These are phyloP conservation scores for Flaveria ramosissima DNA, from an alignment of 129 eudicot genomes.

Conservation along the genomic window DNA sequence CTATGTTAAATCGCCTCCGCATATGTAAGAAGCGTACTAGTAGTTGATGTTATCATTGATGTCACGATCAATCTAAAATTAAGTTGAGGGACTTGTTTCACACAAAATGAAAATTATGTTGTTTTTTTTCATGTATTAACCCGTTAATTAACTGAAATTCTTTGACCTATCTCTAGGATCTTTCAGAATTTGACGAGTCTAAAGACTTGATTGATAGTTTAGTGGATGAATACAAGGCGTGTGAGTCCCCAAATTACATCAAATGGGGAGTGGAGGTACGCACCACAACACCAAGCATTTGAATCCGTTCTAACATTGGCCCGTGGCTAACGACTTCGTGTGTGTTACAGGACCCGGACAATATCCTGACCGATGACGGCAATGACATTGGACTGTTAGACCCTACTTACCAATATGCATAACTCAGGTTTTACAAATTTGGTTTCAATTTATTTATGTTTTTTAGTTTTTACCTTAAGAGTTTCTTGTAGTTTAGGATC, in stretches of 20 bases:
- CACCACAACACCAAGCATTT: background rate
- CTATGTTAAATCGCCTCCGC: background rate
- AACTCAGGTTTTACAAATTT: background rate
- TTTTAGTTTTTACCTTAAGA: background rate
- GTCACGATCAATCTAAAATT: background rate
- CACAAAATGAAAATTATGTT: background rate
- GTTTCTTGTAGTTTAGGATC: background rate
- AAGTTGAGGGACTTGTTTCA: background rate
- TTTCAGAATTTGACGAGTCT: slow-evolving; percentile 83
- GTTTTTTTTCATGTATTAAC: background rate
- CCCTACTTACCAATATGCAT: slow-evolving; percentile 55
- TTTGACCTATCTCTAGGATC: slow-evolving; percentile 53
- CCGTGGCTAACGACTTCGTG: background rate
- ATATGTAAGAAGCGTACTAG: background rate
- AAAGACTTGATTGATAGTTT: slow-evolving; percentile 74
- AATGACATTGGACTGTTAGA: slow-evolving; percentile 61
- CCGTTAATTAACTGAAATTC: background rate
- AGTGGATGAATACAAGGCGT: slow-evolving; percentile 91
- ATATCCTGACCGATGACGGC: slow-evolving; percentile 64
- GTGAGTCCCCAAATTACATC: slow-evolving; percentile 86
- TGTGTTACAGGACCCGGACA: slow-evolving; percentile 61
- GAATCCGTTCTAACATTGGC: background rate
- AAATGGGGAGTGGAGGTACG: slow-evolving; percentile 93
- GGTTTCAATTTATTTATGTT: background rate
- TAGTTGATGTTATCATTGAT: background rate